Percentiles rank a stretch among this genome's conserved stretches.
phyloP scores from a whole-genome alignment of 2,329 filamentous ascomycete genomes.

The Myriosclerotinia duriaeana region DNA sequence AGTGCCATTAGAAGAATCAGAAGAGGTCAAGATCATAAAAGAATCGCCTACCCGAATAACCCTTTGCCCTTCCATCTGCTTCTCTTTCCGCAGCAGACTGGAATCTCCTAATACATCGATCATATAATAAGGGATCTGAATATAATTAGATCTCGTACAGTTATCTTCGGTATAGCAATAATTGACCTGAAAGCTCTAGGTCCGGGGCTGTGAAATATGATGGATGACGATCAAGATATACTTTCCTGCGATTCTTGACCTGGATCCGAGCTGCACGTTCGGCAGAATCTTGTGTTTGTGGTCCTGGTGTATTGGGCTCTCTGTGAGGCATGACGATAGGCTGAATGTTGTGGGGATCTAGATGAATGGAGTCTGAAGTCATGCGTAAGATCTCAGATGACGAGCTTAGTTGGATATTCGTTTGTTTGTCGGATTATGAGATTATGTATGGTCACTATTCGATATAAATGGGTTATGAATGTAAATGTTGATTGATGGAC shows the following conservation, averaged over 20 bases:
- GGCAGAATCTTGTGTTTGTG: constrained; percentile 22
- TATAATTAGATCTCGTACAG: constrained; percentile 24
- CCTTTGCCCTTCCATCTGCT: constrained; percentile 41
- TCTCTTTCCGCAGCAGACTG: constrained; percentile 40
- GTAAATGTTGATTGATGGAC: background rate
- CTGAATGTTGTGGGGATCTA: constrained; percentile 16
- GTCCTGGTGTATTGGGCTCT: constrained; percentile 25
- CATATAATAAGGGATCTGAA: constrained; percentile 42
- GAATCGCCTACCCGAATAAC: constrained; percentile 37
- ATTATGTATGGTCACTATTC: background rate
- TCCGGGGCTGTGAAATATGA: constrained; percentile 41
- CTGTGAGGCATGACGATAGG: constrained; percentile 35
- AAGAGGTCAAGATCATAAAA: background rate
- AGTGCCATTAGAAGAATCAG: constrained; percentile 5
- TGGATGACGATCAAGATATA: constrained; percentile 41
- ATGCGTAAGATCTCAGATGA: constrained; percentile 12
- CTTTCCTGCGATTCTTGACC: constrained; percentile 40
- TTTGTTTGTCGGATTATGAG: constrained; percentile 1
- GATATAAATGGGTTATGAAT: background rate
- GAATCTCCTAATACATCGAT: constrained; percentile 41
- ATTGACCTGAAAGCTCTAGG: constrained; percentile 40
- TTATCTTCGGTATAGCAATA: constrained; percentile 4
- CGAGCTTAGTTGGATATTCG: constrained; percentile 7
- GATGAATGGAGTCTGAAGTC: constrained; percentile 18
- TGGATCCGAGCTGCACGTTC: constrained; percentile 34